phyloP scores from a whole-genome alignment of 345 rosid genomes.

The Salix suchowensis region DNA sequence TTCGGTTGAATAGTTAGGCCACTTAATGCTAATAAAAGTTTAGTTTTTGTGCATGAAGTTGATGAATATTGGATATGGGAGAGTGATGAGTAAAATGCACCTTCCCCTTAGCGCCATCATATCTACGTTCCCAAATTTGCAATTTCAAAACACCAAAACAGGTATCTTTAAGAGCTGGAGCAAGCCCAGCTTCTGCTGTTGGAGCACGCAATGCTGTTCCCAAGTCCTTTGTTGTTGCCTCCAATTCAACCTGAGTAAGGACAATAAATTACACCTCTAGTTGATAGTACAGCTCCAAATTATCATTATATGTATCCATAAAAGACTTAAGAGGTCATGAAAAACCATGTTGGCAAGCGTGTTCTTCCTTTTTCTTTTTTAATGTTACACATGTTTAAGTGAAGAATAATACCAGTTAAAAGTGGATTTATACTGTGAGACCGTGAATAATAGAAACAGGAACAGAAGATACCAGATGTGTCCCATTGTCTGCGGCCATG shows the following conservation, averaged over 20 bases:
- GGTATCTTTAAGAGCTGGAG: slow-evolving; percentile 84
- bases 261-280: neutral
- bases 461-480: slow-evolving; percentile 48
- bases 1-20: too few relatives aligned
- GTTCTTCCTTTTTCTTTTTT: neutral
- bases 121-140: slow-evolving; percentile 73
- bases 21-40: too few relatives aligned
- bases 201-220: slow-evolving; percentile 95
- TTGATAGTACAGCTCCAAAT: neutral
- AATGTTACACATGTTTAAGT: neutral
- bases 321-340: neutral
- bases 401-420: neutral
- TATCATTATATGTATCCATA: neutral
- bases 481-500: slow-evolving; percentile 67
- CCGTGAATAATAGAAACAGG: neutral
- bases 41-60: too few relatives aligned
- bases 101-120: slow-evolving; percentile 80
- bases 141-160: slow-evolving; percentile 67
- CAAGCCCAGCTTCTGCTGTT: slow-evolving; percentile 68
- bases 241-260: slow-evolving; percentile 62
- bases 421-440: neutral
- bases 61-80: neutral
- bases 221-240: slow-evolving; percentile 61
- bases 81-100: slow-evolving; percentile 24
- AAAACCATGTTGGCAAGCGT: neutral